Conservation (phyloP, 2,329 filamentous ascomycete species). For the Epichloe festucae region DNA sequence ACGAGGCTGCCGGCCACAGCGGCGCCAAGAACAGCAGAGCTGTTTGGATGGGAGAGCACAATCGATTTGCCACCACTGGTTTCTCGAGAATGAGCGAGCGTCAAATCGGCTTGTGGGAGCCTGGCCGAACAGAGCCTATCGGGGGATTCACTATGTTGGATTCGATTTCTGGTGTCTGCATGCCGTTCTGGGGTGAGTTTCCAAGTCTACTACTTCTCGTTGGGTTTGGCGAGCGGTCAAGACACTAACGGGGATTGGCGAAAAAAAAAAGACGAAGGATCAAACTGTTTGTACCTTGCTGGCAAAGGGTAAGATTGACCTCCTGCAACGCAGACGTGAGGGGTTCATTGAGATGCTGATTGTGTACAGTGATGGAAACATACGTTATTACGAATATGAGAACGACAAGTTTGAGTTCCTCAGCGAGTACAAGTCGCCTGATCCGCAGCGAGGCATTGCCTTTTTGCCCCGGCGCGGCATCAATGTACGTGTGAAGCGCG, state of each 20-base stretch:
- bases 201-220: not conserved
- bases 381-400: slow-evolving; percentile 96
- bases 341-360: slow-evolving; percentile 6
- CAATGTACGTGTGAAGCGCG: slow-evolving; percentile 45
- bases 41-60: slow-evolving; percentile 95
- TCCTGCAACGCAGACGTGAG: not conserved
- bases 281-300: slow-evolving; percentile 87
- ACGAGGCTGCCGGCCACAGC: slow-evolving; percentile 73
- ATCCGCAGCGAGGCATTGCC: slow-evolving; percentile 87
- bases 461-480: slow-evolving; percentile 93
- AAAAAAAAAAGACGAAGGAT: slow-evolving; percentile 62
- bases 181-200: slow-evolving; percentile 88
- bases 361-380: slow-evolving; percentile 76
- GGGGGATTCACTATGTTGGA: slow-evolving; percentile 84
- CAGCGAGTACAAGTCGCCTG: slow-evolving; percentile 91
- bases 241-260: slow-evolving; percentile 6
- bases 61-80: slow-evolving; percentile 88
- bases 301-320: slow-evolving; percentile 71
- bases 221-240: not conserved
- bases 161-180: slow-evolving; percentile 93
- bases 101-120: slow-evolving; percentile 91
- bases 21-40: slow-evolving; percentile 96
- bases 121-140: slow-evolving; percentile 72
- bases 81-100: slow-evolving; percentile 98
- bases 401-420: slow-evolving; percentile 98